Percentiles rank a stretch among this genome's conserved stretches.
These are phyloP conservation scores for Corymbia citriodora DNA, from an alignment of 441 rosid genomes.

Conservation along the genomic window DNA sequence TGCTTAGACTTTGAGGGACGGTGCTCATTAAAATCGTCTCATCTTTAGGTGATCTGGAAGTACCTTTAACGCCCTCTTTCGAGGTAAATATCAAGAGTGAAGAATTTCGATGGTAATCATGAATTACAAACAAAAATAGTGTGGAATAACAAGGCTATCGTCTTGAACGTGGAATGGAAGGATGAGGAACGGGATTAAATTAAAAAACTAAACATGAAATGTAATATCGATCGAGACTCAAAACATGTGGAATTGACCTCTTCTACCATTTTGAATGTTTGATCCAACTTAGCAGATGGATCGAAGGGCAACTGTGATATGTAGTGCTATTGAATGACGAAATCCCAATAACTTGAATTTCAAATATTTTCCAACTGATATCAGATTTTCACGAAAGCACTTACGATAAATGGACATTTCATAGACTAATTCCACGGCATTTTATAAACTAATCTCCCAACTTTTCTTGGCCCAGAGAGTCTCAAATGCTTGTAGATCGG, in stretches of 20 bases:
- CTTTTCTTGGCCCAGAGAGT: not conserved
- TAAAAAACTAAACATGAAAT: fast-evolving
- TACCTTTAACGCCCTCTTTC: fast-evolving
- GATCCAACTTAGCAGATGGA: not conserved
- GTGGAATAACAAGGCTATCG: not conserved
- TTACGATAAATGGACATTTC: not conserved
- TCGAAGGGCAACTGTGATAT: not conserved
- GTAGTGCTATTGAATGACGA: not conserved
- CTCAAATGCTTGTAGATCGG: not conserved
- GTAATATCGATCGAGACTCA: fast-evolving
- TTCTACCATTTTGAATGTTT: not conserved
- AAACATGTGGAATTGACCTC: not conserved
- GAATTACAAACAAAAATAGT: too few relatives aligned
- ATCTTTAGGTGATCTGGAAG: not conserved
- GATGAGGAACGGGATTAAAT: not conserved
- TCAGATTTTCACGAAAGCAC: not conserved
- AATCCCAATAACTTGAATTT: not conserved
- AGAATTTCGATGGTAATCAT: fast-evolving
- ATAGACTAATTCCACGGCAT: not conserved
- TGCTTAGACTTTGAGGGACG: not conserved
- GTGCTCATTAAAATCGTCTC: not conserved
- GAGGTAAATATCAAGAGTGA: not conserved
- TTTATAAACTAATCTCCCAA: not conserved
- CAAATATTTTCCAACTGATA: not conserved
- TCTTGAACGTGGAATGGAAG: fast-evolving